Base-by-base conservation (phyloP, 1,139 yeast species). In the Blastobotrys illinoisensis region DNA sequence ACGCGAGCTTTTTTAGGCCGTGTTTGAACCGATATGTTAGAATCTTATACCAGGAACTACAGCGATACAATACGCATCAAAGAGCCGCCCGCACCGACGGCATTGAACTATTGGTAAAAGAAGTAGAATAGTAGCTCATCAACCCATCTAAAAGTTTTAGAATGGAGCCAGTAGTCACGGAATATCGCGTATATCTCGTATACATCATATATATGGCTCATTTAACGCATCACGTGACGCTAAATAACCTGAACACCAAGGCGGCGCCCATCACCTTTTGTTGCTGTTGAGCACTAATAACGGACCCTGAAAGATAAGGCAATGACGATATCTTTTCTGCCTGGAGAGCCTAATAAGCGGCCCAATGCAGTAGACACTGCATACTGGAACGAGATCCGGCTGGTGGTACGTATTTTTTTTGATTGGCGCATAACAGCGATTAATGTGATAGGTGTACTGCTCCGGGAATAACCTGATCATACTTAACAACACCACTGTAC, bases 391-490 rank as follows among this genome's bases (percentile, higher is more conserved):
- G 76, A 77, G 19, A 82, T 81, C 58, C 79, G 83, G 54, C 71
- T 90, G 7, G 72, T 87, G 24, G 73, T 72, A 60, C 46, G 74
- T 64, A 20, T 9, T 40, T 9, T 9, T 28, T 14, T 2, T 23
- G 16, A 24, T 32, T 16, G 7, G 7, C 24, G 16, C 14, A 20
- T 32, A 13, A 28, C 19, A 16, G n/a, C 4, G 14, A 48, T 32
- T 50, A 28, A 47, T 56, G 50, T 14, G 40, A 26, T 44, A 71
- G 72, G 85, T 83, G 0, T 91, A 91, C 67, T 88, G 93, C 54
- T 88, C 97, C 1, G 97, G 97, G 1, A 89, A 90, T 71, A 90
- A 89, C 67, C 72, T 91, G 62, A 86, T 90, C 48, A 78, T 90
- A 9, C 66, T 82, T 4, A 75, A 83, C 7, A 77, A 79, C 57